These are phyloP conservation scores for Arabidopsis hybrid DNA, from an alignment of 441 rosid species.

Conservation along the genomic window DNA sequence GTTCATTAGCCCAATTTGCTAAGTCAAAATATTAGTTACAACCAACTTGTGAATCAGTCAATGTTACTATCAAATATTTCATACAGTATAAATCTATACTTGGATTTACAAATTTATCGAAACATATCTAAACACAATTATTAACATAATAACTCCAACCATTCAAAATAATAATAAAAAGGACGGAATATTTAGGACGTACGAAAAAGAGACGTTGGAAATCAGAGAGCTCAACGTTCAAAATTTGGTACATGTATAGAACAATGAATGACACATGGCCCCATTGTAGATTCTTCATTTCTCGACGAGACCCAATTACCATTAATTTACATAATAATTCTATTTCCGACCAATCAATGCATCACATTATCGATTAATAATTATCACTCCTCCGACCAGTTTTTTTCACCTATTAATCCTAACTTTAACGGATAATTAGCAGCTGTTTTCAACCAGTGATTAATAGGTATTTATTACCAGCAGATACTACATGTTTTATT, in stretches of 20 bases:
- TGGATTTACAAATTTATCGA: background rate
- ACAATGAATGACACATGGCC: conserved; percentile 34
- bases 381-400: conserved; percentile 14
- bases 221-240: conserved; percentile 39
- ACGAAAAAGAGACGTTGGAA: conserved; percentile 35
- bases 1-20: background rate
- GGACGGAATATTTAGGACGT: conserved; percentile 28
- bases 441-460: no score
- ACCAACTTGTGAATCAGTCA: conserved; percentile 4
- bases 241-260: background rate
- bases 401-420: background rate
- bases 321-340: no score
- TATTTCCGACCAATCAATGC: background rate
- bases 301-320: background rate
- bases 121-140: background rate
- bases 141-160: conserved; percentile 4
- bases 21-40: conserved; percentile 20
- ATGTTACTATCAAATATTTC: background rate
- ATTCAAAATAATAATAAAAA: background rate
- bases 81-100: background rate
- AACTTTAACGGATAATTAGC: background rate
- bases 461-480: background rate
- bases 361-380: conserved; percentile 11
- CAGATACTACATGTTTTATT: background rate
- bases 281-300: conserved; percentile 24